Evolutionary conservation across 2,329 filamentous ascomycete species (phyloP).

Genomic region (Verticillium tricorpus): DNA sequence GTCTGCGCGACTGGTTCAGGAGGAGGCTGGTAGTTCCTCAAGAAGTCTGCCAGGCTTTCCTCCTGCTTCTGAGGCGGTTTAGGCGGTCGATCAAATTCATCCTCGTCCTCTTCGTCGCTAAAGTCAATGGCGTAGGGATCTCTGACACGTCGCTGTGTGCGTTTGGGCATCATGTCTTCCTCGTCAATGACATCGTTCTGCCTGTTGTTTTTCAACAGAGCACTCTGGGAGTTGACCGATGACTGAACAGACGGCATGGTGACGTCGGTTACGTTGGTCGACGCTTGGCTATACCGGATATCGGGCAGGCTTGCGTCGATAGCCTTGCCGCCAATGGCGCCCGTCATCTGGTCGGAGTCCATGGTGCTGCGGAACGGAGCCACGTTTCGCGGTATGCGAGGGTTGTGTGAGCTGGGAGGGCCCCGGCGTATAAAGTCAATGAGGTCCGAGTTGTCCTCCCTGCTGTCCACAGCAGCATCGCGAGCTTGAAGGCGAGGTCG

Average conservation of each 20-base stretch:
- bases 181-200: conserved; percentile 40
- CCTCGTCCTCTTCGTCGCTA: conserved; percentile 63
- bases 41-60: conserved; percentile 70
- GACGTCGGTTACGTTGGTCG: conserved; percentile 52
- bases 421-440: conserved; percentile 95
- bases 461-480: conserved; percentile 58
- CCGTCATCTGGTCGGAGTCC: conserved; percentile 73
- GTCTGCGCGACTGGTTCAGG: conserved; percentile 36
- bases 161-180: conserved; percentile 57
- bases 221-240: conserved; percentile 71
- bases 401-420: conserved; percentile 59
- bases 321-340: conserved; percentile 49
- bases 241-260: conserved; percentile 56
- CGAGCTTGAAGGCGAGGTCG: conserved; percentile 64
- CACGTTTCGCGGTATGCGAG: conserved; percentile 74
- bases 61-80: conserved; percentile 42
- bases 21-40: conserved; percentile 66
- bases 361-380: conserved; percentile 82
- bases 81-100: conserved; percentile 36
- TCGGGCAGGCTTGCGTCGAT: conserved; percentile 55
- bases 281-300: conserved; percentile 51
- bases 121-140: conserved; percentile 94
- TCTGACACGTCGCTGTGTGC: conserved; percentile 71
- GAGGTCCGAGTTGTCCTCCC: conserved; percentile 73
- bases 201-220: conserved; percentile 46